A percentile compares a stretch with the other conserved stretches of the same genome.
These are phyloP conservation scores for Leccinellum luteum DNA, from an alignment of 768 basidiomycete genomes.

Conservation along the genomic window DNA sequence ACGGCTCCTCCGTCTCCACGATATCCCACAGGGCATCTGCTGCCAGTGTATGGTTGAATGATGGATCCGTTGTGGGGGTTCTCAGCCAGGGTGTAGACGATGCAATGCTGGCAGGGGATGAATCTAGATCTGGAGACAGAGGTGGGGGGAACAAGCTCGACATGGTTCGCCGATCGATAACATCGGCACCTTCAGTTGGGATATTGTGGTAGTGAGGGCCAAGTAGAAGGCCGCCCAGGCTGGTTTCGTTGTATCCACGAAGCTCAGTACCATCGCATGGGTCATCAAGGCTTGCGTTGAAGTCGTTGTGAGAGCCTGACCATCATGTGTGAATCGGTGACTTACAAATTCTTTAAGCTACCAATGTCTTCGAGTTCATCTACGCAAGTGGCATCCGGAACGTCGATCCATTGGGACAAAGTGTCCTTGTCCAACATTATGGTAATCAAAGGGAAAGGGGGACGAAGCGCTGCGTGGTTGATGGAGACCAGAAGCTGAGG, in stretches of 20 bases:
- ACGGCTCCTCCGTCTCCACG: neutral
- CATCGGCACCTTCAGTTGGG: neutral
- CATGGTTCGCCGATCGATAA: neutral
- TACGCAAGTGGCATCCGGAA: conserved; percentile 20
- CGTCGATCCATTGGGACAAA: conserved; percentile 15
- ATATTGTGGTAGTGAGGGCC: neutral
- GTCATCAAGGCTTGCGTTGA: conserved; percentile 3
- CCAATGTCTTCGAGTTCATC: conserved; percentile 16
- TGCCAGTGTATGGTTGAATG: neutral
- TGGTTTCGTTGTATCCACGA: neutral
- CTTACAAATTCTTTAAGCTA: conserved; percentile 22
- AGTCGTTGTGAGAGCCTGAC: conserved; percentile 7
- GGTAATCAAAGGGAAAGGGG: neutral
- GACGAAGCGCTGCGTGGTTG: neutral
- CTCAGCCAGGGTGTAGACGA: conserved; percentile 22
- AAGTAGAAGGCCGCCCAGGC: conserved; percentile 13
- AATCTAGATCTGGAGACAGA: conserved; percentile 29
- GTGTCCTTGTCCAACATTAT: conserved; percentile 11
- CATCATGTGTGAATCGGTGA: neutral
- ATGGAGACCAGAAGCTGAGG: conserved; percentile 1
- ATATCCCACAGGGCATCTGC: conserved; percentile 1
- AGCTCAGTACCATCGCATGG: neutral
- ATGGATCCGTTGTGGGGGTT: conserved; percentile 14
- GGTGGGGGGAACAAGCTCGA: conserved; percentile 8
- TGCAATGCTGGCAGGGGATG: conserved; percentile 20